Percentiles rank a stretch among this genome's conserved stretches.
These are phyloP conservation scores for Taiozyma onychis DNA, from an alignment of 1,139 yeast genomes.

Conservation along the genomic window DNA sequence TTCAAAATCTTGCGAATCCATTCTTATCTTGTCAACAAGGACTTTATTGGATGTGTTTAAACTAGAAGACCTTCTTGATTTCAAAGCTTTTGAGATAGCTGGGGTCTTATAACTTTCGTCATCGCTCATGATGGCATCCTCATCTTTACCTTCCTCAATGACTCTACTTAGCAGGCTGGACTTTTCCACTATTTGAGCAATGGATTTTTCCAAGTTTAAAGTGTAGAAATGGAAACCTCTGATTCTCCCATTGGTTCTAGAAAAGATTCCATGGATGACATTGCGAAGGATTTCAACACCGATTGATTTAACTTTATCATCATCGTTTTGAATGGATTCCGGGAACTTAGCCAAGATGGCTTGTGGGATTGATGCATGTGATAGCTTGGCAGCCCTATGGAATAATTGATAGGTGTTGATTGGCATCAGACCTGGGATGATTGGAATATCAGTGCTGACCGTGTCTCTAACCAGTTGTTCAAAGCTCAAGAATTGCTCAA, in stretches of 20 bases:
- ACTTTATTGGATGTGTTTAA: constrained; percentile 40
- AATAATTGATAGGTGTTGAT: constrained; percentile 83
- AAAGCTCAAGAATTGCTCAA: constrained; percentile 47
- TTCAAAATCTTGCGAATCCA: constrained; percentile 20
- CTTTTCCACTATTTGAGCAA: constrained; percentile 73
- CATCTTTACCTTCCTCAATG: constrained; percentile 30
- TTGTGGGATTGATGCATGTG: constrained; percentile 83
- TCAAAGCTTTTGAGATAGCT: constrained; percentile 11
- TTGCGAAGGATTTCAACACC: constrained; percentile 74
- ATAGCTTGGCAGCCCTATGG: constrained; percentile 80
- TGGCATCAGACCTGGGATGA: constrained; percentile 97
- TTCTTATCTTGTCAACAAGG: constrained; percentile 28
- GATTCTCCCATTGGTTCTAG: constrained; percentile 47
- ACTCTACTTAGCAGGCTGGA: constrained; percentile 42
- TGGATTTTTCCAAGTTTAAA: constrained; percentile 82
- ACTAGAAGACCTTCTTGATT: constrained; percentile 42
- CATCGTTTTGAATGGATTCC: constrained; percentile 62
- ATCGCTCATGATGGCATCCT: constrained; percentile 26
- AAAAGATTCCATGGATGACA: constrained; percentile 52
- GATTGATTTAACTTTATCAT: constrained; percentile 73
- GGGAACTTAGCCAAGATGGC: constrained; percentile 45
- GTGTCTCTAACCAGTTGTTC: constrained; percentile 35
- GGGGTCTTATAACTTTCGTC: constrained; percentile 17
- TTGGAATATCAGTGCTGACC: constrained; percentile 42
- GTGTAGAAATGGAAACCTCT: constrained; percentile 90